Evolutionary conservation across 1,284 basidiomycete species (phyloP).

Genomic region (Xerocomus nothofagi): DNA sequence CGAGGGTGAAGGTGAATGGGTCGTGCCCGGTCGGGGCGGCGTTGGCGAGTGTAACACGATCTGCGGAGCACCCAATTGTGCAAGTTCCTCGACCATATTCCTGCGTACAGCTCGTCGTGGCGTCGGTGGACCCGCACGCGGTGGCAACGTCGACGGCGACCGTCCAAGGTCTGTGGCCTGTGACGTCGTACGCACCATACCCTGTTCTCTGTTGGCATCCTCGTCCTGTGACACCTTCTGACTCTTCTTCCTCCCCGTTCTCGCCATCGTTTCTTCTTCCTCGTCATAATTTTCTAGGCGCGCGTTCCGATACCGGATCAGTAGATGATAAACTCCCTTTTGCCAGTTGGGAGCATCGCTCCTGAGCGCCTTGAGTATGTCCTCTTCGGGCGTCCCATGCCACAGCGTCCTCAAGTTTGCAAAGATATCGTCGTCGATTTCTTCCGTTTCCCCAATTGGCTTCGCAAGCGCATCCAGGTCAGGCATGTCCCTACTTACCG

Average conservation of each 20-base stretch:
- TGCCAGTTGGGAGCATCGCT: constrained; percentile 80
- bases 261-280: constrained; percentile 46
- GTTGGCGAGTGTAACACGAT: constrained; percentile 35
- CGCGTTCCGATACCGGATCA: constrained; percentile 75
- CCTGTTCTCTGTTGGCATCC: neutral
- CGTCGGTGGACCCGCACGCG: constrained; percentile 60
- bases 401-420: constrained; percentile 90
- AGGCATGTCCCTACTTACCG: constrained; percentile 54
- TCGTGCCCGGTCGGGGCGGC: constrained; percentile 26
- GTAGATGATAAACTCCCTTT: constrained; percentile 88
- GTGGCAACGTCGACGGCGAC: constrained; percentile 43
- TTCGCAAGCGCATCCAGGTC: constrained; percentile 66
- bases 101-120: constrained; percentile 44
- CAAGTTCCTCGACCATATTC: constrained; percentile 21
- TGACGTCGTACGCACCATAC: constrained; percentile 25
- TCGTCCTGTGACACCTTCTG: constrained; percentile 30
- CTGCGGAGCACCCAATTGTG: constrained; percentile 18
- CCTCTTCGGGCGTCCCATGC: constrained; percentile 72
- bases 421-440: constrained; percentile 89
- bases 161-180: constrained; percentile 31
- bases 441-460: constrained; percentile 58
- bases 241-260: constrained; percentile 31
- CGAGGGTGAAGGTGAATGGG: constrained; percentile 32
- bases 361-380: constrained; percentile 68
- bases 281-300: constrained; percentile 70